Evolutionary conservation across 2,329 filamentous ascomycete species (phyloP).

Genomic region (Penicillium occitanis): DNA sequence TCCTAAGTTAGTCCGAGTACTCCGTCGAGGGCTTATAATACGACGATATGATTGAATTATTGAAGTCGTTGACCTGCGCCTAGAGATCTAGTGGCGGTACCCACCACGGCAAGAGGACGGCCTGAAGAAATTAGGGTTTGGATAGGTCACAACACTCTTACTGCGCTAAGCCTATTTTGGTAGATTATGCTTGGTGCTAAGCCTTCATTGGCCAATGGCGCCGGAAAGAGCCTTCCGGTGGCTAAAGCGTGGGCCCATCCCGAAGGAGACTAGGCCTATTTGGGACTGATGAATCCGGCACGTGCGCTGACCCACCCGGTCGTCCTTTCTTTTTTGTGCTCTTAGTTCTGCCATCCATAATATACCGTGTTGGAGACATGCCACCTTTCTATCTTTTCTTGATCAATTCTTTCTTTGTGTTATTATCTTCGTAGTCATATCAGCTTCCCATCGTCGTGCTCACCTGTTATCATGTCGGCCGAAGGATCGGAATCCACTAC

Average conservation of each 20-base stretch:
- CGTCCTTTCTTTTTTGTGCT: background rate
- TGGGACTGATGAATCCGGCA: background rate
- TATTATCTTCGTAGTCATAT: background rate
- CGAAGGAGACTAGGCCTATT: background rate
- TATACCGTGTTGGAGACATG: background rate
- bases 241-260: background rate
- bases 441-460: background rate
- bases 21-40: background rate
- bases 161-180: background rate
- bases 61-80: background rate
- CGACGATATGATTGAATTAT: background rate
- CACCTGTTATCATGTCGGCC: background rate
- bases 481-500: background rate
- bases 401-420: background rate
- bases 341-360: no score
- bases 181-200: background rate
- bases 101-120: background rate
- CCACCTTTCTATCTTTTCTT: background rate
- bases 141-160: background rate
- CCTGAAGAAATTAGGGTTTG: background rate
- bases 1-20: background rate
- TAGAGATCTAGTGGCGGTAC: background rate
- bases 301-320: background rate
- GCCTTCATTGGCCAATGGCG: background rate
- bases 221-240: background rate